Base-by-base conservation (phyloP, 257 asterid genomes). In the Capsicum chinense region DNA sequence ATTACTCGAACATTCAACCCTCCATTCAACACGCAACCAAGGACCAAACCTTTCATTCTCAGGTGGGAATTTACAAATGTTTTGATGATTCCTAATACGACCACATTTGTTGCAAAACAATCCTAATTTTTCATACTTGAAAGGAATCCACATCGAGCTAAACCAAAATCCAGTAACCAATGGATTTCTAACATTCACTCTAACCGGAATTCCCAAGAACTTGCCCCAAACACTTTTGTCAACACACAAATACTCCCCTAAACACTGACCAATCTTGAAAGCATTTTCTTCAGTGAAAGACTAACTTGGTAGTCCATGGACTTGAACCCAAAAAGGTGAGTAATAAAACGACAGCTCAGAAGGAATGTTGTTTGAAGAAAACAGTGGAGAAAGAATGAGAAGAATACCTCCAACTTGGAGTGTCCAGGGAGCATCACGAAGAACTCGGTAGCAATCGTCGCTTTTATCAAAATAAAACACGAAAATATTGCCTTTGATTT, bases 261-360 rank as follows among this genome's bases (percentile, higher is more conserved):
- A 19, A 62, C 52, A 57, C 14, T 80, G 58, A 56, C 88, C 88
- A 56, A 86, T 86, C 56, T 73, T 89, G 58, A 57, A 17, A 63
- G 78, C 87, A 62, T 84, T 86, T 47, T 60, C 85, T 58, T 16
- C 10, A 3, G 87, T 86, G 56, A 86, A 13, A 63, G 44, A 84
- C 80, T 85, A 47, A 37, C 78, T 5, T 7, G 87, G 88, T 54
- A 89, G 56, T 17, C 89, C 88, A 59, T 87, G 88, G 57, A 85
- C 88, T 52, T 83, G 92, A 21, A 87, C 88, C 90, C 89, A 87
- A 11, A 89, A 89, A 2, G 68, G 78, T 5, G 88, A 87, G 21
- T 26, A 78, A 0, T 74, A 83, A 26, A 87, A 69, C 3, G 57
- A 54, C 26, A 85, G 7, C 81, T 87, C 88, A 2, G 11, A 47